Evolutionary conservation across 352 stramenopile genomes (phyloP).

Genomic region (Globisporangium spinosum): DNA sequence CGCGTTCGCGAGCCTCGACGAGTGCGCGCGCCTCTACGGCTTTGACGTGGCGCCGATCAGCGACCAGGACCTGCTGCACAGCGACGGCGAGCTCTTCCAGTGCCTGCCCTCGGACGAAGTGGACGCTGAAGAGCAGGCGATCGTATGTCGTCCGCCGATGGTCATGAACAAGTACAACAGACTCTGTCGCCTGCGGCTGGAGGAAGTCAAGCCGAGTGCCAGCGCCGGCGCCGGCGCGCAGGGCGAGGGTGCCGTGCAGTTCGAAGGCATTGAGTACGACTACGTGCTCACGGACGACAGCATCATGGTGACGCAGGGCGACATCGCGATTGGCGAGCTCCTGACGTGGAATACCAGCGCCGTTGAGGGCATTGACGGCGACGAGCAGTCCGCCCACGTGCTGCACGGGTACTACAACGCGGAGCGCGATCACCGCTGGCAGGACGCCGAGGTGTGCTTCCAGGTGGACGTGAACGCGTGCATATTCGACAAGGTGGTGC

Average conservation of each 20-base stretch:
- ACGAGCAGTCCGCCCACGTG: constrained; percentile 23
- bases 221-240: background rate
- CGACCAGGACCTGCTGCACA: constrained; percentile 26
- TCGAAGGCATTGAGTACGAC: constrained; percentile 81
- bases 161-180: constrained; percentile 44
- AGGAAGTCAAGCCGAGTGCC: constrained; percentile 37
- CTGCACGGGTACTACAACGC: constrained; percentile 83
- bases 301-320: constrained; percentile 76
- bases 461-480: constrained; percentile 48
- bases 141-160: constrained; percentile 36
- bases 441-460: constrained; percentile 58
- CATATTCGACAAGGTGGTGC: constrained; percentile 36
- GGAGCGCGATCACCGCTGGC: constrained; percentile 71
- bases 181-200: constrained; percentile 59
- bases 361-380: constrained; percentile 6
- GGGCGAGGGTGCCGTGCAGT: constrained; percentile 36
- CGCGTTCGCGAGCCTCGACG: constrained; percentile 30
- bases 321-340: constrained; percentile 67
- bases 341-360: constrained; percentile 27
- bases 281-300: constrained; percentile 71
- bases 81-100: constrained; percentile 38
- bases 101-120: constrained; percentile 27
- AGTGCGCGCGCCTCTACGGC: constrained; percentile 48
- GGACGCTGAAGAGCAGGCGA: constrained; percentile 36
- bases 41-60: constrained; percentile 33